These are phyloP conservation scores for Fusarium pseudocircinatum DNA, from an alignment of 2,329 filamentous ascomycete genomes.

Conservation along the genomic window DNA sequence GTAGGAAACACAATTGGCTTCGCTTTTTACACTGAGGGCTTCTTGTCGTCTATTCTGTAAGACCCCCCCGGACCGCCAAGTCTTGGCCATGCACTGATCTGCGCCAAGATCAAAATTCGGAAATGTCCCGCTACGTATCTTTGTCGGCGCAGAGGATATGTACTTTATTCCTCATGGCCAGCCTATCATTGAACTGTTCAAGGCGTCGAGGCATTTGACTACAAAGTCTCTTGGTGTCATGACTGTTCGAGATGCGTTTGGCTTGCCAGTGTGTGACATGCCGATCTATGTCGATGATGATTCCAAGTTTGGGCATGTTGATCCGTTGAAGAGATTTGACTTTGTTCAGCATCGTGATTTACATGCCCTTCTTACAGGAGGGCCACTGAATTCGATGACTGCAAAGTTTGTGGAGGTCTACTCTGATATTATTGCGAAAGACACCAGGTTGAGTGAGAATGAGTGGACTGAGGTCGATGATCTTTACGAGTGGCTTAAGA, in stretches of 20 bases:
- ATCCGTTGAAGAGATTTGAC: conserved; percentile 12
- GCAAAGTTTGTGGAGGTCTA: conserved; percentile 17
- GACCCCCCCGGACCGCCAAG: fast-evolving
- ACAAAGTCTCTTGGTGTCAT: conserved; percentile 24
- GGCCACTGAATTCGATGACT: conserved; percentile 3
- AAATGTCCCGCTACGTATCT: conserved; percentile 25
- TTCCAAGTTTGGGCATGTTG: conserved; percentile 7
- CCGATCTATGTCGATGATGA: conserved; percentile 10
- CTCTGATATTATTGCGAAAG: conserved; percentile 1
- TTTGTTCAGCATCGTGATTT: conserved; percentile 29
- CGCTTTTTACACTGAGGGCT: conserved; percentile 26
- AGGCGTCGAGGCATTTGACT: conserved; percentile 20
- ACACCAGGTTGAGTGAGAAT: background rate
- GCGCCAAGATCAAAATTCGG: conserved; percentile 27
- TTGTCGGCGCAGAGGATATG: conserved; percentile 25
- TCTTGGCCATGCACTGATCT: background rate
- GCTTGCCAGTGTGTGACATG: conserved; percentile 15
- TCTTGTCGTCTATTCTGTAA: conserved; percentile 22
- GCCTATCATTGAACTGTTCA: conserved; percentile 24
- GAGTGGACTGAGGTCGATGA: conserved; percentile 26
- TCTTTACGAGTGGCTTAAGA: conserved; percentile 24
- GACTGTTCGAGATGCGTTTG: conserved; percentile 31
- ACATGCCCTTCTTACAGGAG: background rate
- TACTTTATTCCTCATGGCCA: conserved; percentile 33
- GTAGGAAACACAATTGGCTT: conserved; percentile 28